These are phyloP conservation scores for Aspergillus diversus DNA, from an alignment of 495 filamentous ascomycete genomes.

Conservation along the genomic window DNA sequence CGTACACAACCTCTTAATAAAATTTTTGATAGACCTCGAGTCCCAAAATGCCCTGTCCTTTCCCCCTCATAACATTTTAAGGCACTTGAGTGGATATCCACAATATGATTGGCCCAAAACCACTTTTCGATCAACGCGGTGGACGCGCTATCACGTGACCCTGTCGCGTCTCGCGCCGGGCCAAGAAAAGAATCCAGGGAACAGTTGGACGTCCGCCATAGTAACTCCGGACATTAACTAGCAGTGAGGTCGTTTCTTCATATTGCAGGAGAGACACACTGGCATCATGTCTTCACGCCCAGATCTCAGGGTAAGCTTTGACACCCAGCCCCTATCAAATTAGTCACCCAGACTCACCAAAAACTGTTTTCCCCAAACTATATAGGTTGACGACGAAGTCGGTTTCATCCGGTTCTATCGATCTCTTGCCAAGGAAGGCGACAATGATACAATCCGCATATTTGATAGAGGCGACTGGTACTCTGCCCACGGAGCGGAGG, in stretches of 20 bases:
- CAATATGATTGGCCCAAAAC: slow-evolving; percentile 20
- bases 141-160: slow-evolving; percentile 48
- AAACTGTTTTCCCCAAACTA: background rate
- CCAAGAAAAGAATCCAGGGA: slow-evolving; percentile 19
- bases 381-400: slow-evolving; percentile 89
- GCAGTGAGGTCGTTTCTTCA: slow-evolving; percentile 12
- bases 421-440: slow-evolving; percentile 68
- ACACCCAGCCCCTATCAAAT: background rate
- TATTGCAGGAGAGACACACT: slow-evolving; percentile 24
- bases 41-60: too few relatives aligned
- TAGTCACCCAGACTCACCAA: background rate
- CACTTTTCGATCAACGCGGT: slow-evolving; percentile 42
- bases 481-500: slow-evolving; percentile 90
- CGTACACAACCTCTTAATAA: too few relatives aligned
- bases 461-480: slow-evolving; percentile 97
- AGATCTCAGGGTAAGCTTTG: slow-evolving; percentile 73
- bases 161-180: slow-evolving; percentile 34
- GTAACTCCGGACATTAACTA: slow-evolving; percentile 6
- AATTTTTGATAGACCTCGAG: too few relatives aligned
- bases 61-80: too few relatives aligned
- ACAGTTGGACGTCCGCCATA: slow-evolving; percentile 1
- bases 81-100: background rate
- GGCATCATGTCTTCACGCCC: slow-evolving; percentile 83
- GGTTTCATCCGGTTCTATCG: slow-evolving; percentile 96
- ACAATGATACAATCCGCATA: slow-evolving; percentile 70